phyloP scores from a whole-genome alignment of 2,329 filamentous ascomycete genomes.

The Monosporascus sp. region DNA sequence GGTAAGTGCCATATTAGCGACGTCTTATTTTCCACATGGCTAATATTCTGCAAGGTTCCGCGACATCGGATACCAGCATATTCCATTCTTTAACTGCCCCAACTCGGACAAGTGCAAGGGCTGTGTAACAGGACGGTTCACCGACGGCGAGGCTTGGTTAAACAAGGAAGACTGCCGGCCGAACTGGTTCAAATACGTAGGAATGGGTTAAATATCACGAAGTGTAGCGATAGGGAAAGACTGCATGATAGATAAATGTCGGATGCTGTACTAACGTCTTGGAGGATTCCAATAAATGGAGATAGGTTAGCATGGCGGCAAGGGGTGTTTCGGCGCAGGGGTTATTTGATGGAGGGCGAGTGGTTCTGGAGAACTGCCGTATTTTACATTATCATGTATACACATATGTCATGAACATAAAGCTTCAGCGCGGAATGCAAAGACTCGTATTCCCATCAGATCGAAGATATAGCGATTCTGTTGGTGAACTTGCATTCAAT shows the following conservation, averaged over 20 bases:
- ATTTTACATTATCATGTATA: conserved; percentile 6
- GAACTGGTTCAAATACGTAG: conserved; percentile 95
- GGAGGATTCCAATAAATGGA: conserved; percentile 14
- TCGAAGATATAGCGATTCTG: too few species aligned
- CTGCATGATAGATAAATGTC: conserved; percentile 12
- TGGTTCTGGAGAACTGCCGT: conserved; percentile 9
- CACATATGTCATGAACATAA: background rate
- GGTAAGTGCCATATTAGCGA: conserved; percentile 50
- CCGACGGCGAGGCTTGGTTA: conserved; percentile 79
- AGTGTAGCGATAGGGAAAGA: conserved; percentile 2
- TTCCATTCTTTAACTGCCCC: conserved; percentile 98
- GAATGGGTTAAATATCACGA: conserved; percentile 56
- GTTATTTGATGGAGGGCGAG: conserved; percentile 11
- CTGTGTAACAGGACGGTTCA: conserved; percentile 81
- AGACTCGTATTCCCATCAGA: background rate
- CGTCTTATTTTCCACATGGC: conserved; percentile 11
- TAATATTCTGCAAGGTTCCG: conserved; percentile 74
- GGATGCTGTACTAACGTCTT: conserved; percentile 20
- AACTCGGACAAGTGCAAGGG: conserved; percentile 91
- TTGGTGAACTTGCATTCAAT: conserved; percentile 10
- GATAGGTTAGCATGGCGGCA: conserved; percentile 16
- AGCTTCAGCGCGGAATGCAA: background rate
- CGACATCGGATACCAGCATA: conserved; percentile 97
- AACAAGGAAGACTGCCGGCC: conserved; percentile 89
- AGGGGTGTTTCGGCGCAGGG: conserved; percentile 16